Base-by-base conservation (phyloP, 345 rosid species). In the Lumnitzera littorea region DNA sequence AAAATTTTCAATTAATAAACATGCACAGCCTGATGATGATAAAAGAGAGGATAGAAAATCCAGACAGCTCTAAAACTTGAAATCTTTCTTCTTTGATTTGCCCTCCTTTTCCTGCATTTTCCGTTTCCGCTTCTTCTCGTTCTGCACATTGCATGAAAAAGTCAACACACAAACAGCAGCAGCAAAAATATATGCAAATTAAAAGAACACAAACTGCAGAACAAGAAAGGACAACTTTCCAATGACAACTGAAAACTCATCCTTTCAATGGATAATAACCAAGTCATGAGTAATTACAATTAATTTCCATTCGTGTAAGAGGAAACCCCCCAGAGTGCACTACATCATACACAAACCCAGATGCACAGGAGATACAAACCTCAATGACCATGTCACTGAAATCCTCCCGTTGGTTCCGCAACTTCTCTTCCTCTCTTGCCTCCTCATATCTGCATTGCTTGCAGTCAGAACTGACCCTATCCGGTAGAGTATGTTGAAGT, bases 321-420 rank as follows among this genome's bases (percentile, higher is more conserved):
- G 4, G 7, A 57, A 41, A 24, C 48, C 13, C 11, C 11, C 17
- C 6, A 41, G 15, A 46, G 23, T 41, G 9, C n/a, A 46, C 15
- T 11, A 57, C 13, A 15, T 13, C 12, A 57, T 36, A 31, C 49
- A 41, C 60, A 41, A n/a, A 17, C 50, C 41, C 27, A 49, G 51
- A 36, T 49, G 3, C 5, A 50, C 14, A n/a, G 55, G 24, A 46
- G 29, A 56, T 31, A 60, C 71, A 41, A 73, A 89, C 99, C 99
- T 95, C 97, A 1, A 95, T 91, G 47, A 95, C 99, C 99, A 95
- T 95, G 72, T 95, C 97, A 67, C 97, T 91, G 76, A 95, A 91
- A 62, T 95, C 96, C 72, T 84, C 96, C n/a, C 80, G 86, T 68
- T 91, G 94, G 76, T 84, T 95, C 24, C 95, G 95, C 48, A 75